phyloP scores from a whole-genome alignment of 2,329 filamentous ascomycete species.

The Endothia cerciana region DNA sequence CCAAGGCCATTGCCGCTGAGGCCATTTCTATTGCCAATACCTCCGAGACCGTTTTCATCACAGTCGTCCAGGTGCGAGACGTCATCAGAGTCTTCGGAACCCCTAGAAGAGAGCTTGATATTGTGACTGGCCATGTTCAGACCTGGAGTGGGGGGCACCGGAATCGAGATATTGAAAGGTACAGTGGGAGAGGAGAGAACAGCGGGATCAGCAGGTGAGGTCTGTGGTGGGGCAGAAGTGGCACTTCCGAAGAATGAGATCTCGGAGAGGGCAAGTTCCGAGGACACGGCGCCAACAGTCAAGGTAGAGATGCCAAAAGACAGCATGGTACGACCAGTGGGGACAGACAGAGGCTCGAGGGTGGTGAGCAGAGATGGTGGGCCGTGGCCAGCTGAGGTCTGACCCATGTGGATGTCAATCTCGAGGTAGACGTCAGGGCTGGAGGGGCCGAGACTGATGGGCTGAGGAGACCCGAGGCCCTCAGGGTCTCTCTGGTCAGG shows the following conservation, averaged over 20 bases:
- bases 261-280: slow-evolving; percentile 5
- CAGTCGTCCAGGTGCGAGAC: slow-evolving; percentile 20
- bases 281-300: background rate
- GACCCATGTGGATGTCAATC: slow-evolving; percentile 25
- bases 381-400: background rate
- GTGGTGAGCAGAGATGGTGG: slow-evolving; percentile 7
- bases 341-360: slow-evolving; percentile 10
- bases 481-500: slow-evolving; percentile 11
- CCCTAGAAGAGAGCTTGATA: slow-evolving; percentile 19
- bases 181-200: slow-evolving; percentile 13
- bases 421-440: slow-evolving; percentile 22
- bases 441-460: slow-evolving; percentile 13
- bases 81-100: slow-evolving; percentile 9
- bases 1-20: slow-evolving; percentile 17
- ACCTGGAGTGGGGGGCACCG: background rate
- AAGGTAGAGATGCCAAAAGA: slow-evolving; percentile 4
- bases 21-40: background rate
- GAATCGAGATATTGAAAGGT: slow-evolving; percentile 4
- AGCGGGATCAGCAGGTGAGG: slow-evolving; percentile 18
- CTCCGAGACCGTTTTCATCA: slow-evolving; percentile 19
- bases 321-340: background rate
- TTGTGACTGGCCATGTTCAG: slow-evolving; percentile 10
- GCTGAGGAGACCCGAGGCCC: slow-evolving; percentile 17
- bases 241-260: slow-evolving; percentile 14
- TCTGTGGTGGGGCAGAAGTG: slow-evolving; percentile 1